Conservation (phyloP, 208 protist species). For the Polymyxa betae region DNA sequence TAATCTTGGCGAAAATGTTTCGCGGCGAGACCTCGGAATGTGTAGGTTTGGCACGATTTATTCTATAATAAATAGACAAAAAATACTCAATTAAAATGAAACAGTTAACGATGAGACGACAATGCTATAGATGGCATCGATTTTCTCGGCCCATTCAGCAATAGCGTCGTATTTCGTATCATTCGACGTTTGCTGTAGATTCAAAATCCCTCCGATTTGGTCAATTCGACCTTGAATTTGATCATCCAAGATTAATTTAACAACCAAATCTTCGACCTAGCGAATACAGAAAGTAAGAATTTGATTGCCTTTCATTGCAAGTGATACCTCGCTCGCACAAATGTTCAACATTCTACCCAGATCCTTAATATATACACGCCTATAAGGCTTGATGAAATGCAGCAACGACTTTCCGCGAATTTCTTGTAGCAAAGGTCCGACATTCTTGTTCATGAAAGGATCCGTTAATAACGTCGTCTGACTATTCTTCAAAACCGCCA, state of each 20-base stretch:
- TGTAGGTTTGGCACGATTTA: too few species aligned
- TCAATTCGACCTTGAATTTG: background rate
- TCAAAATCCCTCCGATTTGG: background rate
- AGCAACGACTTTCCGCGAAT: background rate
- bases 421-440: background rate
- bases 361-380: background rate
- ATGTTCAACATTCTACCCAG: background rate
- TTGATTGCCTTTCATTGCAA: background rate
- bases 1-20: too few species aligned
- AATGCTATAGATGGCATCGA: too few species aligned
- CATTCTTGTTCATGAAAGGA: slow-evolving; percentile 32
- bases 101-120: too few species aligned
- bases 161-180: background rate
- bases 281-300: background rate
- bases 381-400: slow-evolving; percentile 18
- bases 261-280: slow-evolving; percentile 34
- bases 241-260: slow-evolving; percentile 6
- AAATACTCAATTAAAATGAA: too few species aligned
- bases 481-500: background rate
- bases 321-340: background rate
- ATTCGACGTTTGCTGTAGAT: background rate
- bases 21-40: too few species aligned
- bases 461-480: background rate
- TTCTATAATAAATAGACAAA: too few species aligned
- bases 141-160: background rate